Conservation (phyloP, 805 yeast genomes). For the Candida caryicola region DNA sequence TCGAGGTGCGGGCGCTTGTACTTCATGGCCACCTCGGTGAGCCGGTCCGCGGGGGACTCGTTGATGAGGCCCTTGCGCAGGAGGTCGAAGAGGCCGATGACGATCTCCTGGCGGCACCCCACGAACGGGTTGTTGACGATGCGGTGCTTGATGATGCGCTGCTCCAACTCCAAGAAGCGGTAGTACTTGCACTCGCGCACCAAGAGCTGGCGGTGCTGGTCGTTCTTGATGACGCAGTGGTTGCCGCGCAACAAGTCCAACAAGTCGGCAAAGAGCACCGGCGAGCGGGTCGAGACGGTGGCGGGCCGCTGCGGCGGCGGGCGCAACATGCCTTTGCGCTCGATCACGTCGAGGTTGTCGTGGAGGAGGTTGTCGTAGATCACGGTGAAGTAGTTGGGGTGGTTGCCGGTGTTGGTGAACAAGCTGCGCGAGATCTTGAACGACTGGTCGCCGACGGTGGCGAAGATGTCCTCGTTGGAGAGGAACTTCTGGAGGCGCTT, state of each 20-base stretch:
- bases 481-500: conserved; percentile 52
- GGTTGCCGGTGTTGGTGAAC: conserved; percentile 60
- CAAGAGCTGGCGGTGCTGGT: conserved; percentile 54
- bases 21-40: conserved; percentile 20
- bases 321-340: conserved; percentile 49
- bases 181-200: conserved; percentile 74
- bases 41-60: conserved; percentile 15
- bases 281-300: conserved; percentile 49
- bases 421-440: conserved; percentile 60
- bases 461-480: conserved; percentile 52
- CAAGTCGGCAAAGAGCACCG: conserved; percentile 53
- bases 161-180: conserved; percentile 72
- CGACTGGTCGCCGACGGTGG: conserved; percentile 55
- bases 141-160: conserved; percentile 53
- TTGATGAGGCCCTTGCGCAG: conserved; percentile 33
- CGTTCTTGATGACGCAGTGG: conserved; percentile 44
- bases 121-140: conserved; percentile 51
- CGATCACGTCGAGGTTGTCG: conserved; percentile 41
- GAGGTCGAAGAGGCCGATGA: conserved; percentile 48
- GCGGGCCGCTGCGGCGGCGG: conserved; percentile 78
- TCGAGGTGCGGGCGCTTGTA: conserved; percentile 34
- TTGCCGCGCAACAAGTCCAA: conserved; percentile 57
- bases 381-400: conserved; percentile 73
- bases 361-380: conserved; percentile 51
- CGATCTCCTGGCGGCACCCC: conserved; percentile 51